Conservation (phyloP, 306 rosid species). For the Lupinus albus region DNA sequence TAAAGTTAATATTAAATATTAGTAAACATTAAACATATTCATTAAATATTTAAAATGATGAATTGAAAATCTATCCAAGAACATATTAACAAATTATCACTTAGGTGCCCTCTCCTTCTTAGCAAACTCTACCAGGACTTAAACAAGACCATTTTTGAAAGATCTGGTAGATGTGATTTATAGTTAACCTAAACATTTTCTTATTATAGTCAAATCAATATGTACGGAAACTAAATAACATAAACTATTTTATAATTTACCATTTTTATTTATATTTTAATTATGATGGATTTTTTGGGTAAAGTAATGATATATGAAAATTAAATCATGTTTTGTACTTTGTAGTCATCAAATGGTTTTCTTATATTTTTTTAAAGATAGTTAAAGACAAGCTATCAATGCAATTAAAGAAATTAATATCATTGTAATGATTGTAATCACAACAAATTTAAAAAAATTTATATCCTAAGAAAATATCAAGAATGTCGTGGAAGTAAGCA, state of each 20-base stretch:
- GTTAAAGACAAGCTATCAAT: too few species aligned
- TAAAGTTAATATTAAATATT: conserved; percentile 9
- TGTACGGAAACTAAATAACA: too few species aligned
- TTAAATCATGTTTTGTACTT: neutral
- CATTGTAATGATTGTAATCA: too few species aligned
- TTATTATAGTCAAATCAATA: too few species aligned
- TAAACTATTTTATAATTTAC: too few species aligned
- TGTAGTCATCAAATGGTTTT: neutral
- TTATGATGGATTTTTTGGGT: too few species aligned
- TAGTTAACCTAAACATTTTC: neutral
- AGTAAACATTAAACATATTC: neutral
- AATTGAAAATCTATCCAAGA: conserved; percentile 12
- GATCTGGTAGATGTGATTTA: conserved; percentile 25
- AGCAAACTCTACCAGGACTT: conserved; percentile 34
- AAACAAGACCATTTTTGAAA: conserved; percentile 35
- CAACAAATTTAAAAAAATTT: too few species aligned
- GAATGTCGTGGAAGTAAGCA: too few species aligned
- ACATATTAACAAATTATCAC: neutral
- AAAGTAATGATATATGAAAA: neutral
- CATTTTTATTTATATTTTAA: neutral
- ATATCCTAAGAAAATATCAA: too few species aligned
- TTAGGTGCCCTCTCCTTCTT: conserved; percentile 19
- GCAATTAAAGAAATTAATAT: too few species aligned
- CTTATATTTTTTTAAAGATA: neutral
- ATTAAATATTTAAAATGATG: neutral